Evolutionary conservation across 208 protist genomes (phyloP).

Genomic region (Trypanosoma boissoni): DNA sequence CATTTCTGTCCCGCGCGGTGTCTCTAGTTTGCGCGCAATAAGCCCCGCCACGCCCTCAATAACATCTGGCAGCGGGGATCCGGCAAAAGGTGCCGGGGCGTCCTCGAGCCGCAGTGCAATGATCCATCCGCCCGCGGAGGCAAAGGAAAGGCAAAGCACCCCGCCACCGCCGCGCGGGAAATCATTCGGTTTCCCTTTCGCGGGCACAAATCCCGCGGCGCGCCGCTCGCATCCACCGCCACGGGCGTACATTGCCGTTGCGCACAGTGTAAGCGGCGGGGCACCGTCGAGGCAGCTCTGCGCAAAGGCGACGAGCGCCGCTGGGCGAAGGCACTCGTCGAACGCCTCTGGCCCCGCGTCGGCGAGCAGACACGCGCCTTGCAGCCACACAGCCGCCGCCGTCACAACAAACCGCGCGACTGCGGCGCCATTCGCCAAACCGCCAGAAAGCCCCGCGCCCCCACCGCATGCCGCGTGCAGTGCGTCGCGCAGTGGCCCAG

Average conservation of each 20-base stretch:
- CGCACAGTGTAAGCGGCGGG: too few species aligned
- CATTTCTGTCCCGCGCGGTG: too few species aligned
- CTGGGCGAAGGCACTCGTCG: conserved; percentile 37
- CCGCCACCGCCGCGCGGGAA: neutral
- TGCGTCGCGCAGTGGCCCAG: too few species aligned
- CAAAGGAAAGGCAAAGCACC: neutral
- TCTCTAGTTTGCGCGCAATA: conserved; percentile 15
- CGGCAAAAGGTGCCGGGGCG: neutral
- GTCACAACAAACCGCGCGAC: conserved; percentile 16
- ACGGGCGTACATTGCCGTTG: too few species aligned
- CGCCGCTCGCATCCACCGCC: too few species aligned
- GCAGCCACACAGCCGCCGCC: conserved; percentile 29
- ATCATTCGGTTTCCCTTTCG: too few species aligned
- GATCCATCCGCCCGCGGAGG: neutral
- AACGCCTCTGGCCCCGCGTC: conserved; percentile 12
- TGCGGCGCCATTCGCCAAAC: conserved; percentile 12
- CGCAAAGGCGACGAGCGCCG: conserved; percentile 32
- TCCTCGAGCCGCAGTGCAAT: neutral
- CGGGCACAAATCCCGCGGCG: neutral
- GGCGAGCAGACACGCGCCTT: conserved; percentile 17
- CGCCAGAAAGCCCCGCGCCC: too few species aligned
- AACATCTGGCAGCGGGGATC: neutral
- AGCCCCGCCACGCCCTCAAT: conserved; percentile 23
- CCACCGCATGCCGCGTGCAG: too few species aligned
- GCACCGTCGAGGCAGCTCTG: conserved; percentile 16